Base-by-base conservation (phyloP, 257 asterid genomes). In the Penstemon newberryi region DNA sequence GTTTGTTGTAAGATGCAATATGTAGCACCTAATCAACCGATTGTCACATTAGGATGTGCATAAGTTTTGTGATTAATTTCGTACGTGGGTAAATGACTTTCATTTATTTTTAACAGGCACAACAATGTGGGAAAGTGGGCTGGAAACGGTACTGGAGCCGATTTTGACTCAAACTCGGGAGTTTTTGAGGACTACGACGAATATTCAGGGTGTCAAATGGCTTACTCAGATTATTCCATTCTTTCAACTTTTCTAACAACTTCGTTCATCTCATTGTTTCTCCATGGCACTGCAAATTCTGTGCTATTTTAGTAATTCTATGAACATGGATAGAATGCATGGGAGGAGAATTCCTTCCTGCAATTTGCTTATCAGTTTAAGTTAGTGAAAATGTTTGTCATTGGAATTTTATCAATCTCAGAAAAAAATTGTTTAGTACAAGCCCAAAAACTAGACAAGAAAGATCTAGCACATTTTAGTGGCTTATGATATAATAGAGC, bases 41-140 rank as follows among this genome's bases (percentile, higher is more conserved):
- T 25, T 25, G 1, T 25, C 33, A 1, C 1, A 15, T 15, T 15
- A 15, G 18, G 18, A 15, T 15, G 18, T 15, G 18, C 18, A 25
- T 25, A 25, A 25, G 2, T 25, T 37, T 43, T 19, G 51, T 44
- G 9, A 12, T 9, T 52, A 56, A 39, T 11, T 7, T 52, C 43
- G 25, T 15, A 15, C 18, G 18, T 0, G 18, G 18, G 18, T 15
- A 15, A 15, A 15, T 15, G 18, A 15, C 18, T 15, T 15, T 15
- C 18, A 15, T 15, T 15, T 15, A 15, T 15, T 52, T 11, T 59
- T 40, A 65, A 36, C 87, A 88, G 92, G 78, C 72, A 90, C 0
- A 76, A 76, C 75, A 81, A 89, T 58, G 65, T 77, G 78, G 90
- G 87, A 2, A 86, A 85, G 73, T 89, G 96, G 96, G 77, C 87